Evolutionary conservation across 208 protist species (phyloP).

Genomic region (Leptomonas seymouri): DNA sequence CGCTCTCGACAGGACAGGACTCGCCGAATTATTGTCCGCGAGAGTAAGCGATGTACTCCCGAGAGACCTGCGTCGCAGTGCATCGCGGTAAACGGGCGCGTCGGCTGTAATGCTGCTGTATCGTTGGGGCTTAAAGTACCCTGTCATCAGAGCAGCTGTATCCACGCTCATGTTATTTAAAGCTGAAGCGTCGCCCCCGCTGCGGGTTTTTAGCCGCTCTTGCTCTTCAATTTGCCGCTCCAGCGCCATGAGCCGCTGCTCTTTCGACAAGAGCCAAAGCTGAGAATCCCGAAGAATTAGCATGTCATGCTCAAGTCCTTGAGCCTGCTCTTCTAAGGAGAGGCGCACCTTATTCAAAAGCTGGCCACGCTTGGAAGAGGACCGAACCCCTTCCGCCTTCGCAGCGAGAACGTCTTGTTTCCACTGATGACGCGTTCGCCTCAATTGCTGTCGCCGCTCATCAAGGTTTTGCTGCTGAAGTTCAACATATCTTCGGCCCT

Average conservation of each 20-base stretch:
- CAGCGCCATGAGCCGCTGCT: slow-evolving; percentile 63
- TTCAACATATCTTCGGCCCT: slow-evolving; percentile 58
- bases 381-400: slow-evolving; percentile 71
- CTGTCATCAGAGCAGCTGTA: slow-evolving; percentile 53
- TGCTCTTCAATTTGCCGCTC: slow-evolving; percentile 75
- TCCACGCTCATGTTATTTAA: slow-evolving; percentile 50
- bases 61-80: slow-evolving; percentile 4
- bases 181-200: slow-evolving; percentile 24
- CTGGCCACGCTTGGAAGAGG: slow-evolving; percentile 73
- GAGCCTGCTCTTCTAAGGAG: slow-evolving; percentile 65
- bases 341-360: slow-evolving; percentile 65
- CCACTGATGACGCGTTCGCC: slow-evolving; percentile 66
- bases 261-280: slow-evolving; percentile 76
- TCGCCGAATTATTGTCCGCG: slow-evolving; percentile 27
- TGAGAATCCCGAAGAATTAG: slow-evolving; percentile 71
- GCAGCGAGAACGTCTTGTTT: slow-evolving; percentile 79
- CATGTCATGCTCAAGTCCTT: slow-evolving; percentile 68
- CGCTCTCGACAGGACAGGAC: slow-evolving; percentile 52
- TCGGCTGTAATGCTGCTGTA: slow-evolving; percentile 11
- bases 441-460: slow-evolving; percentile 60
- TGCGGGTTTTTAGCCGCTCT: slow-evolving; percentile 33
- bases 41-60: slow-evolving; percentile 10
- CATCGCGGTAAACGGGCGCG: slow-evolving; percentile 15
- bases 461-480: slow-evolving; percentile 64
- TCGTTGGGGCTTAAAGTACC: slow-evolving; percentile 59